Evolutionary conservation across 805 yeast genomes (phyloP), one percentile per base, ranked within the genome.

Genomic region (Helenozyma rhizophorensis): DNA sequence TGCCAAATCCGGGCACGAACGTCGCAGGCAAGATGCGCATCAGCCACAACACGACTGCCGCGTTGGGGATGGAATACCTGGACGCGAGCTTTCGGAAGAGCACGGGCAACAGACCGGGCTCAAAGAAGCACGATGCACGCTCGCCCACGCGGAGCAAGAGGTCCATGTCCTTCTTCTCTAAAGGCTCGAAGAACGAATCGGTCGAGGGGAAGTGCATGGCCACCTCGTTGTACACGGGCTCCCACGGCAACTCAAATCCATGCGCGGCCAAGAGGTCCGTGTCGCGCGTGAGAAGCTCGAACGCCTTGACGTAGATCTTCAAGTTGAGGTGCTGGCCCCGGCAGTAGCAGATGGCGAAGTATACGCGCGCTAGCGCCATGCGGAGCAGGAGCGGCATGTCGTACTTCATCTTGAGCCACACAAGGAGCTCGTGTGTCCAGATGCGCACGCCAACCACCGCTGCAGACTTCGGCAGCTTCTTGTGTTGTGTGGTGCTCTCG

Each of bases 341-440:
- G 2, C 82, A 75, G 17, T 88, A 60, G 23, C 85, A 70, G 16
- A 93, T 65, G 12, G 83, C 75, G 49, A 78, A 88, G 52, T 76
- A 89, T 2, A 85, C 83, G 34, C 67, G 65, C 1, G 86, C 78
- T 25, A 90, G 65, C 1, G 74, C 62, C 14, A 78, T 68, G 33
- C 88, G 71, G 28, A 80, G 57, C 2, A 66, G 44, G 9, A 86
- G 47, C 0, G 98, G 97, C 62, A 90, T 70, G 32, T 82, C 83
- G 48, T 83, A 78, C 47, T 85, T 84, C 77, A 83, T 80, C 46
- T 74, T 74, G 33, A 87, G 55, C 74, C 96, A 82, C 25, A 82
- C 80, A 31, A 76, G 72, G 41, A 90, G 68, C 54, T 88, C 97
- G 33, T 82, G 79, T 0, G 96, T 82, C 95, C 96, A 89, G 37